These are phyloP conservation scores for Pycnococcus provasolii DNA, from an alignment of 139 green algal species.

Conservation along the genomic window DNA sequence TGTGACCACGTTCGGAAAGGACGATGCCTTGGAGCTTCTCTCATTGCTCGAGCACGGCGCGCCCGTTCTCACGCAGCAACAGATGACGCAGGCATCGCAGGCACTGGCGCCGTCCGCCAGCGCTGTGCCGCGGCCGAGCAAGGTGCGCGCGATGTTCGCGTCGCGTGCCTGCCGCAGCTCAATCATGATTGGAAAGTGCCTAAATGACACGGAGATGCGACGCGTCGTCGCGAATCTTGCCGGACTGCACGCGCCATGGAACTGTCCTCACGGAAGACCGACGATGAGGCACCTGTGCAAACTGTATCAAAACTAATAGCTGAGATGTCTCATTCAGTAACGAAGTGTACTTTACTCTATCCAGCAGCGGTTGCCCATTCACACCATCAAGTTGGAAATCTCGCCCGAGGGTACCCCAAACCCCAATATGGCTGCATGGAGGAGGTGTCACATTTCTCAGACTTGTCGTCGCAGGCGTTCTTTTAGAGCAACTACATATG, in stretches of 20 bases:
- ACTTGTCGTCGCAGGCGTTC: no score
- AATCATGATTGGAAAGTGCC: constrained; percentile 88
- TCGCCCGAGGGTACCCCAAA: no score
- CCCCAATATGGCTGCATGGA: no score
- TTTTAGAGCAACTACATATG: no score
- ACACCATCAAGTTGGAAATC: no score
- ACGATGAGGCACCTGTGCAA: constrained; percentile 82
- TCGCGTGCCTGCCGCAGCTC: constrained; percentile 71
- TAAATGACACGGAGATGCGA: constrained; percentile 53
- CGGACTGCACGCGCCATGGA: constrained; percentile 75
- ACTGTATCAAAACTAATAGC: no score
- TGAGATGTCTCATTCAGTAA: no score
- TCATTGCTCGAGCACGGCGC: constrained; percentile 26
- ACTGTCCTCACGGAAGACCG: constrained; percentile 91
- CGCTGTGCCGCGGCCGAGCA: constrained; percentile 30
- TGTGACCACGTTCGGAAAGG: constrained; percentile 44
- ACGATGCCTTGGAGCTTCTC: constrained; percentile 48
- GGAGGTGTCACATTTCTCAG: no score
- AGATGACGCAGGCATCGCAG: constrained; percentile 10
- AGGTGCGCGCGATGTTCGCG: constrained; percentile 80
- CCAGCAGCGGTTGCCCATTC: no score
- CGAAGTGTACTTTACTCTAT: no score
- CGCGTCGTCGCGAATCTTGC: constrained; percentile 59
- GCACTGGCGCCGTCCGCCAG: background rate
- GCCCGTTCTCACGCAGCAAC: background rate